These are phyloP conservation scores for Aureobasidium sp. DNA, from an alignment of 2,329 filamentous ascomycete species.

Conservation along the genomic window DNA sequence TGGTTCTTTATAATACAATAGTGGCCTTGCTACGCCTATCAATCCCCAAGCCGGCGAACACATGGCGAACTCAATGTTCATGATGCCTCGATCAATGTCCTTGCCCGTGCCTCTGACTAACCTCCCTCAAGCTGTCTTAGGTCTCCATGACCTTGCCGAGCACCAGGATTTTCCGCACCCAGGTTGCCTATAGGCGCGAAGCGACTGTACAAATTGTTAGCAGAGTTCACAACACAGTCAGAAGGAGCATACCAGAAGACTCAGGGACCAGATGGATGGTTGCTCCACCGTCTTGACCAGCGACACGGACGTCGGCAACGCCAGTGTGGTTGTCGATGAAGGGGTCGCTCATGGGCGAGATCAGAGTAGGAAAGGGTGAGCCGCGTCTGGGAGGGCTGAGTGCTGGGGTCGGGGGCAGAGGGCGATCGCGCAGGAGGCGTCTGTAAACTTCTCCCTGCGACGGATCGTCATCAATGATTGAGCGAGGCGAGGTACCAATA, in stretches of 20 bases:
- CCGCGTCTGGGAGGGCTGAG: background rate
- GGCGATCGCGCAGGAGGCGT: background rate
- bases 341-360: background rate
- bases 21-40: no score
- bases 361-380: background rate
- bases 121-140: no score
- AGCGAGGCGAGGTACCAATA: background rate
- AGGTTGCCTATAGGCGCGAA: background rate
- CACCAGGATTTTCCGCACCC: background rate
- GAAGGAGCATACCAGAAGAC: background rate
- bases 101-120: background rate
- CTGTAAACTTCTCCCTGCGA: background rate
- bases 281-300: background rate
- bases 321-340: background rate
- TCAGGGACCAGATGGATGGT: background rate
- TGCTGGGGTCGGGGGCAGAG: background rate
- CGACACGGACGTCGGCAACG: background rate
- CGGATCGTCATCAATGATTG: background rate
- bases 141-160: background rate
- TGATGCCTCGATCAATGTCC: no score
- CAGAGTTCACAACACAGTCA: background rate
- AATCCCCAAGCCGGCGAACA: no score
- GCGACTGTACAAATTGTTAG: background rate
- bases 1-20: no score
- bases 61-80: no score